These are phyloP conservation scores for Polytrichum commune DNA, from an alignment of 225 moss, liverwort and hornwort genomes.

Conservation along the genomic window DNA sequence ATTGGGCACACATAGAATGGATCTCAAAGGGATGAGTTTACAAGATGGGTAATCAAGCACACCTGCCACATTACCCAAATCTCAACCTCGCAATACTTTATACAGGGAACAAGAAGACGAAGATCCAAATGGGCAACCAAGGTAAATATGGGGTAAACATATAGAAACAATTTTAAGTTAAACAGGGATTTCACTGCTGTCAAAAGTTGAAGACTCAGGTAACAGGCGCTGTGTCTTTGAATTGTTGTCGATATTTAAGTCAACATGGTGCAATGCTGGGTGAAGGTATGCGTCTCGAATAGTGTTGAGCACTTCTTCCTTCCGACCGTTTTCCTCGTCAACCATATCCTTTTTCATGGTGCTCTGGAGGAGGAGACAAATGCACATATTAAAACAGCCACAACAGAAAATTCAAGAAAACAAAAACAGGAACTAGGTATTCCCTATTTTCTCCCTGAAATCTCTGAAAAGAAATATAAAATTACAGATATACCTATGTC, in stretches of 20 bases:
- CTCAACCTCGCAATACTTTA: not conserved
- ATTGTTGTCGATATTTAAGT: constrained; percentile 42
- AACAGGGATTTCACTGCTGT: constrained; percentile 22
- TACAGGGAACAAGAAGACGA: not conserved
- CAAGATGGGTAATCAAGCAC: not conserved
- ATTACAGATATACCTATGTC: too few relatives aligned
- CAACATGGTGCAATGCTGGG: constrained; percentile 64
- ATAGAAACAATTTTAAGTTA: constrained; percentile 7
- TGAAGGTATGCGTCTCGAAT: constrained; percentile 64
- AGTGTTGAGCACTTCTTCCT: constrained; percentile 36
- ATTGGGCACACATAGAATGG: not conserved
- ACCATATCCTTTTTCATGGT: constrained; percentile 65
- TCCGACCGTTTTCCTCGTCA: constrained; percentile 49
- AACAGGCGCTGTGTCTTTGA: constrained; percentile 49
- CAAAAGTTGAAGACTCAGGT: constrained; percentile 41
- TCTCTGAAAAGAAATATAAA: too few relatives aligned
- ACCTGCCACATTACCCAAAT: not conserved
- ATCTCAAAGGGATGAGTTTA: not conserved
- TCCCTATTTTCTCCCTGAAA: too few relatives aligned
- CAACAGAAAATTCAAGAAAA: too few relatives aligned
- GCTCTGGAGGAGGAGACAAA: constrained; percentile 27
- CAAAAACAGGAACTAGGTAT: too few relatives aligned
- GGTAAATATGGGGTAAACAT: not conserved
- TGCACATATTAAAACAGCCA: not conserved
- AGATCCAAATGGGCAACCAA: not conserved